Evolutionary conservation across 768 basidiomycete genomes (phyloP), one percentile per base, ranked within the genome.

Genomic region (Amyloporia xantha): DNA sequence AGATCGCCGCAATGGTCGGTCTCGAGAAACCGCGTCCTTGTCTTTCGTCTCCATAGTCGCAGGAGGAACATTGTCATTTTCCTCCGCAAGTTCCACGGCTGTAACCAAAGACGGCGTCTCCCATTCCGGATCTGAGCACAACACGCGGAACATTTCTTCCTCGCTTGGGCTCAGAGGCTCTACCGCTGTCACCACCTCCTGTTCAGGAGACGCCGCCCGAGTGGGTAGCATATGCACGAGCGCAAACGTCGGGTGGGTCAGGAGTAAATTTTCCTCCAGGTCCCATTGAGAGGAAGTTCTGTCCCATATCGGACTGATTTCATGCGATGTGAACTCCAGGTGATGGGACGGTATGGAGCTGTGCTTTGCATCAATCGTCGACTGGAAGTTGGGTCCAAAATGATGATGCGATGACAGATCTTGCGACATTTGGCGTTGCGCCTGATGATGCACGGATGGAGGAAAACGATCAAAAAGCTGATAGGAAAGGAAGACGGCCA

Each of bases 81-180:
- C 53, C 21, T 27, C 51, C 39, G 47, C 43, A 4, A 33, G 28
- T 77, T 70, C 65, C 75, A 77, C 54, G 77, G 82, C 53, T 76
- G 70, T 24, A 74, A 64, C 41, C 74, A 56, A 0, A 68, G 72
- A 39, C 65, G 68, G 35, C 28, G 24, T 45, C 9, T 66, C 65
- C 65, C 65, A 65, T 36, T 64, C 64, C 25, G 60, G 40, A 11
- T 50, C 53, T n/a, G 53, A 49, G 51, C 83, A 87, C 21, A 87
- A 64, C 41, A 75, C 72, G 36, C 71, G 76, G 65, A 88, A 87
- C 42, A 88, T 80, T 62, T 83, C 78, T 58, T 83, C 77, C 57
- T 88, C 86, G 9, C 75, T 79, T 20, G 79, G 78, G 54, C 76
- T 87, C 42, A 88, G 71, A 17, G 84, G 85, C 2, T 68, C 67